These are phyloP conservation scores for Colletotrichum agaves DNA, from an alignment of 2,329 filamentous ascomycete species.

Conservation along the genomic window DNA sequence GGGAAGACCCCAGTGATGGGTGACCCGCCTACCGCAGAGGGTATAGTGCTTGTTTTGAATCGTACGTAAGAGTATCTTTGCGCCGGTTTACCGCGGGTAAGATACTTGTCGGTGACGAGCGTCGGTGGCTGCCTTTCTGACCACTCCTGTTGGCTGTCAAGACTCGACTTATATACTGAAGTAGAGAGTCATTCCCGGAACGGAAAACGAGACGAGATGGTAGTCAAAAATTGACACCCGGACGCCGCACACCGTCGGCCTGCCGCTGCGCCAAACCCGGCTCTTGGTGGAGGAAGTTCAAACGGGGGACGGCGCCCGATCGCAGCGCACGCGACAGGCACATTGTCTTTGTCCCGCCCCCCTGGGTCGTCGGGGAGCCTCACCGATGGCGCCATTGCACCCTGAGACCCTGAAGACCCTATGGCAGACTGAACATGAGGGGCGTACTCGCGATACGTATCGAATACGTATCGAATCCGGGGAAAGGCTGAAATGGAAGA, in stretches of 20 bases:
- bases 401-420: constrained; percentile 29
- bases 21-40: constrained; percentile 20
- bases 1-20: constrained; percentile 27
- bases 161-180: too few relatives aligned
- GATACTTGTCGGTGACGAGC: constrained; percentile 16
- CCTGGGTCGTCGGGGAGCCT: constrained; percentile 30
- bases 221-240: not conserved
- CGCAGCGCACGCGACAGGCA: constrained; percentile 31
- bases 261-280: constrained; percentile 21
- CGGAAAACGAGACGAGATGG: constrained; percentile 20
- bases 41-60: constrained; percentile 16
- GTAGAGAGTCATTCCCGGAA: constrained; percentile 13
- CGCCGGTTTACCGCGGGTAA: constrained; percentile 13
- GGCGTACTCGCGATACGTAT: constrained; percentile 33
- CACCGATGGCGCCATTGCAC: constrained; percentile 35
- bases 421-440: constrained; percentile 30
- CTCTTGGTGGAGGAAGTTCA: constrained; percentile 18
- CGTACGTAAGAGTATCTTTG: constrained; percentile 35
- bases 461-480: constrained; percentile 36
- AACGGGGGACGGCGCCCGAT: constrained; percentile 18
- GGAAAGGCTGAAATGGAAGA: constrained; percentile 33
- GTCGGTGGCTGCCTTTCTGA: not conserved
- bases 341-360: constrained; percentile 23
- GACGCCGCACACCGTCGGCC: constrained; percentile 11
- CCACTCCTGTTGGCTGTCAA: constrained; percentile 12